Evolutionary conservation across 208 protist species (phyloP).

Genomic region (Crithidia brevicula): DNA sequence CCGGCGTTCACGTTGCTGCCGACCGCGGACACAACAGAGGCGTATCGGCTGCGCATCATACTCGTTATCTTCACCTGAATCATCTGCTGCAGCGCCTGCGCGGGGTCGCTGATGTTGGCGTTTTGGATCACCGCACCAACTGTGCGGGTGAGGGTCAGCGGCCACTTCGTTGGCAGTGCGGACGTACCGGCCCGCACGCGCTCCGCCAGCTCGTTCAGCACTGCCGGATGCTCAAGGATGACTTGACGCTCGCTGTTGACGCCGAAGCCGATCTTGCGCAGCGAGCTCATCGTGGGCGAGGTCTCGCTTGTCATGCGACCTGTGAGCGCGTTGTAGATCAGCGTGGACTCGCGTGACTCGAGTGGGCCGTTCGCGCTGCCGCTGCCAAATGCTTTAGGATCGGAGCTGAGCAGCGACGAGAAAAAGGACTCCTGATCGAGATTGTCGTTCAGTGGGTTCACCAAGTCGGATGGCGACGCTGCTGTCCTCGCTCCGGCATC

Average conservation of each 20-base stretch:
- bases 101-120: slow-evolving; percentile 65
- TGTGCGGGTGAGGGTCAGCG: slow-evolving; percentile 59
- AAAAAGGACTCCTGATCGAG: slow-evolving; percentile 42
- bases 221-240: slow-evolving; percentile 55
- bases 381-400: background rate
- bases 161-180: slow-evolving; percentile 71
- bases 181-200: slow-evolving; percentile 61
- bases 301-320: slow-evolving; percentile 86
- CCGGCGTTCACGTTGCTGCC: slow-evolving; percentile 27
- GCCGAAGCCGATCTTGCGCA: slow-evolving; percentile 80
- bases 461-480: background rate
- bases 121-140: slow-evolving; percentile 70
- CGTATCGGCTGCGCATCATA: slow-evolving; percentile 74
- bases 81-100: slow-evolving; percentile 78
- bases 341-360: slow-evolving; percentile 38
- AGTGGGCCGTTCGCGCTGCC: background rate
- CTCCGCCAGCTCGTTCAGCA: slow-evolving; percentile 67
- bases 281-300: slow-evolving; percentile 54
- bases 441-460: slow-evolving; percentile 21
- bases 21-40: slow-evolving; percentile 64
- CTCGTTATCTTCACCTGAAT: slow-evolving; percentile 83
- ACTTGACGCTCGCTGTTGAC: slow-evolving; percentile 78
- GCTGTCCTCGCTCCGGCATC: background rate
- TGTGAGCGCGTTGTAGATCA: slow-evolving; percentile 86
- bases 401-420: slow-evolving; percentile 22